Percentiles rank a stretch among this genome's conserved stretches.
phyloP scores from a whole-genome alignment of 2,329 filamentous ascomycete genomes.

The Fusarium sp. region DNA sequence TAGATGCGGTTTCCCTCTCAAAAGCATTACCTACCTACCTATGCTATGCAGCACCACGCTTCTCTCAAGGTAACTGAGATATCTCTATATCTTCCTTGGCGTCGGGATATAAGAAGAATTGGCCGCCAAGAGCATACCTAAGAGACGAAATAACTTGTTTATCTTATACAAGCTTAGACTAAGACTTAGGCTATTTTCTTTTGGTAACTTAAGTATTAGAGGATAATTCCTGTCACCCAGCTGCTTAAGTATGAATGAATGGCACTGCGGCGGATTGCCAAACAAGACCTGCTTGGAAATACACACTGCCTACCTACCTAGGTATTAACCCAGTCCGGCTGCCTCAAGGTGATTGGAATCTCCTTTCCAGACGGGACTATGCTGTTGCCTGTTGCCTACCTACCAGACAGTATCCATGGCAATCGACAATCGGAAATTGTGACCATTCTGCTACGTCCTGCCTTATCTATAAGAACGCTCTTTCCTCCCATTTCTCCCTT shows the following conservation, averaged over 20 bases:
- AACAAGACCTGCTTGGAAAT: neutral
- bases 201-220: neutral
- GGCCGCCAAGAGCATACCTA: too few relatives aligned
- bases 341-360: neutral
- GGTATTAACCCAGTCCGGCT: neutral
- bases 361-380: neutral
- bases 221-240: fast-evolving
- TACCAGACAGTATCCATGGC: too few relatives aligned
- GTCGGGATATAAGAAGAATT: too few relatives aligned
- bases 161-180: neutral
- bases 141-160: too few relatives aligned
- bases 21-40: too few relatives aligned
- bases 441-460: too few relatives aligned
- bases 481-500: neutral
- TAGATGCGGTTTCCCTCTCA: too few relatives aligned
- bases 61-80: too few relatives aligned
- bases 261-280: neutral
- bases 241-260: neutral
- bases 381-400: neutral
- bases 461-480: neutral
- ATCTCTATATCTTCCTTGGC: too few relatives aligned
- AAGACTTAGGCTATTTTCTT: neutral
- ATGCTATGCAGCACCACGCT: too few relatives aligned
- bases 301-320: neutral
- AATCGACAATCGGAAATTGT: neutral